Base-by-base conservation (phyloP, 2,329 filamentous ascomycete species). In the Phoma herbarum region DNA sequence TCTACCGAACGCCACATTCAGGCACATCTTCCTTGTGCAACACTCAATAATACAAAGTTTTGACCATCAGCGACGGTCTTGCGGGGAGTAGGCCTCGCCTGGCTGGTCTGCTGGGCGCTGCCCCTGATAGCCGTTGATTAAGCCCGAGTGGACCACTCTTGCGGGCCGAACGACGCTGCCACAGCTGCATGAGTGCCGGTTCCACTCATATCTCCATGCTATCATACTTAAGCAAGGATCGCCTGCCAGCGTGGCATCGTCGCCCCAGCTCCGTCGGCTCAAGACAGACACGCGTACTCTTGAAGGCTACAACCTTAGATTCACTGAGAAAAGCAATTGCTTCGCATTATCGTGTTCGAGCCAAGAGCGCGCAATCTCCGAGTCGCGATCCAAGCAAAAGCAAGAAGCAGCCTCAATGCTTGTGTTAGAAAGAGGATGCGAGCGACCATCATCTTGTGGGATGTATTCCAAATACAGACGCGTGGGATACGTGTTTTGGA, bases 51-150 rank as follows among this genome's bases (percentile, higher is more conserved):
- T 41, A 41, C 50, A 46, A 54, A 14, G 26, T 42, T 54, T n/a
- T 33, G 39, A n/a, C 39, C 22, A 53, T 16, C 31, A 31, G 14
- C 44, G 33, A 49, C n/a, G 37, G 39, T 59, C 45, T 50, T 16
- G 28, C 41, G 33, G 29, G 33, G 41, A 18, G 18, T 18, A 23
- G 4, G 42, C 20, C 8, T 25, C 22, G 22, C 29, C 31, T 46
- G 10, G 50, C 50, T 42, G 39, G 31, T 10, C 45, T 41, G 45
- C 29, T 54, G 39, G 41, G 45, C 45, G 26, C 25, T 48, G 44
- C 56, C 56, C 56, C 56, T 59, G 56, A 50, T 53, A 59, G 56
- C 56, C 56, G 56, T 59, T 59, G 41, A 29, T 52, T 48, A 52
- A 55, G 54, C 54, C 46, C 54, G 26, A 49, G 49, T 58, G 44